Conservation (phyloP, 2,329 filamentous ascomycete genomes). For the Claviceps purpurea region DNA sequence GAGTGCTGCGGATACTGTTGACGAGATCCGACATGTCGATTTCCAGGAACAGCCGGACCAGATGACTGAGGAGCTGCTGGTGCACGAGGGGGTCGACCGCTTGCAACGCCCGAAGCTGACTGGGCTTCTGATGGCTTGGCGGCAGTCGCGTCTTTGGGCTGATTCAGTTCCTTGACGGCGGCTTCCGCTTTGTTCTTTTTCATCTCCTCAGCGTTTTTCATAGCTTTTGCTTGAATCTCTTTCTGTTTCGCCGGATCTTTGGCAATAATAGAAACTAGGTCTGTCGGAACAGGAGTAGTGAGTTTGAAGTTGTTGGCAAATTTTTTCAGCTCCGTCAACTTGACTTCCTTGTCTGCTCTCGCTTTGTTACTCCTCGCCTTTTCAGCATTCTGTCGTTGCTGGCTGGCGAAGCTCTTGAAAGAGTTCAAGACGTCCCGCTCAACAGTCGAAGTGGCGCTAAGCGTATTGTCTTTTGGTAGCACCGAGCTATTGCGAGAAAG, state of each 20-base stretch:
- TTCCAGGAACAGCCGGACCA: constrained; percentile 13
- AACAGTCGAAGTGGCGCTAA: constrained; percentile 41
- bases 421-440: constrained; percentile 47
- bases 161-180: constrained; percentile 28
- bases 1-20: constrained; percentile 33
- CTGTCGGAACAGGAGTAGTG: constrained; percentile 77
- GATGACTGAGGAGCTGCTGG: constrained; percentile 20
- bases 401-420: constrained; percentile 51
- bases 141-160: constrained; percentile 30
- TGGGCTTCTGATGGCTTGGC: constrained; percentile 20
- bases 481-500: constrained; percentile 27
- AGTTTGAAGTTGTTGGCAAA: constrained; percentile 93
- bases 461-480: constrained; percentile 22
- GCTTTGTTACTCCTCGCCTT: constrained; percentile 44
- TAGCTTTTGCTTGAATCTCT: constrained; percentile 80
- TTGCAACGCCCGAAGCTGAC: constrained; percentile 10
- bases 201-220: constrained; percentile 56
- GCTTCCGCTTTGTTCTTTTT: constrained; percentile 39
- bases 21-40: constrained; percentile 35
- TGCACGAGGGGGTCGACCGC: constrained; percentile 20
- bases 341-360: constrained; percentile 73
- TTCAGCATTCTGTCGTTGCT: constrained; percentile 41
- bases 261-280: constrained; percentile 86
- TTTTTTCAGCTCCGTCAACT: constrained; percentile 86
- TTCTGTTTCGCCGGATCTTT: constrained; percentile 94